Evolutionary conservation across 2,329 filamentous ascomycete species (phyloP), one percentile per base, ranked within the genome.

Genomic region (Claviceps sp.): DNA sequence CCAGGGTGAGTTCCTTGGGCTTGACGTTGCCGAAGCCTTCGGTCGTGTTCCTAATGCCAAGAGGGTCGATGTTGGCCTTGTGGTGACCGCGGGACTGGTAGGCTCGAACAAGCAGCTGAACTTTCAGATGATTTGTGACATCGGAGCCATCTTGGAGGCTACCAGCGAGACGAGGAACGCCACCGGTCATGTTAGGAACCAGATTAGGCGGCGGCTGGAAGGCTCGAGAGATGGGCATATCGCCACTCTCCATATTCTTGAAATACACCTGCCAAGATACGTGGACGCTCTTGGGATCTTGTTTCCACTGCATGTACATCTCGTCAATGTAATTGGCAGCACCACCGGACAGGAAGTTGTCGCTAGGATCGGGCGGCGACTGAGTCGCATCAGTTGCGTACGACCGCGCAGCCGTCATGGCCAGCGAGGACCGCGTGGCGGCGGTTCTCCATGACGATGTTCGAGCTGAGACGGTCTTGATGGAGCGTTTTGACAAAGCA

Each of bases 251-350:
- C 87, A 98, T 96, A 74, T 98, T 98, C 74, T 84, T 88, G 80
- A 98, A 98, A 79, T 98, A 98, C 67, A 94, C 84, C 74, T 95
- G 91, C 93, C 93, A 98, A 68, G 93, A 98, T 63, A 95, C 79
- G 72, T 98, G 93, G 54, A 98, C 93, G 66, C 88, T 95, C 63
- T 82, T 79, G 50, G 93, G 90, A 63, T 98, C 89, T 58, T 87
- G 77, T 73, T 91, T 95, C 93, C 93, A 98, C 67, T 90, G 84
- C 75, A 96, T 76, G 72, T 98, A 98, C 93, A 98, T 98, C 76
- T 96, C 93, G 70, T 98, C 93, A 67, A 98, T 89, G 74, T 98
- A 98, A 75, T 95, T 96, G 71, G 93, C 93, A 55, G 91, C 93
- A 76, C 88, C 97, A 60, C 93, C 93, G 57, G 89, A 88, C 56